Percentiles rank a stretch among this genome's conserved stretches.
phyloP scores from a whole-genome alignment of 2,329 filamentous ascomycete genomes.

The Reticulascus tulasneorum region DNA sequence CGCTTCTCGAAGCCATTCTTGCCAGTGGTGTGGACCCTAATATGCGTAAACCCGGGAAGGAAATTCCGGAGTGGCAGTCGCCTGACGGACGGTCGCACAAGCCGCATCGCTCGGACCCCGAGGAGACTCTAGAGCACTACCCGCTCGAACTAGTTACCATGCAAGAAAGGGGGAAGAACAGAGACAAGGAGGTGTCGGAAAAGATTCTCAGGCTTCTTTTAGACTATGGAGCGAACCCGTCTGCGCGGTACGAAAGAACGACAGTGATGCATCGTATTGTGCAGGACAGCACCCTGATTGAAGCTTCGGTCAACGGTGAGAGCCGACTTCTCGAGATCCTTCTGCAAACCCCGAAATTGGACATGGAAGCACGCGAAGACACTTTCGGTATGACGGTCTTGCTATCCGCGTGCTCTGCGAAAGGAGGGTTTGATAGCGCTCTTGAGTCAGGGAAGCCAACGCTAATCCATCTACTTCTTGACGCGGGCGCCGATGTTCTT shows the following conservation, averaged over 20 bases:
- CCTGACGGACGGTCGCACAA: neutral
- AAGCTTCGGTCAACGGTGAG: neutral
- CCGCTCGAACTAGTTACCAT: neutral
- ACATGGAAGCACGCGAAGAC: conserved; percentile 1
- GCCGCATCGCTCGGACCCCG: neutral
- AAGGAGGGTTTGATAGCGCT: neutral
- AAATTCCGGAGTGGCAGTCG: neutral
- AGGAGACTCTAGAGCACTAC: neutral
- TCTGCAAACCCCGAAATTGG: neutral
- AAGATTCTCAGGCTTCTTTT: neutral
- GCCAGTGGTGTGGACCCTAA: neutral
- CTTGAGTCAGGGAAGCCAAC: neutral
- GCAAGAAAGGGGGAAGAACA: neutral
- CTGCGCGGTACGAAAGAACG: neutral
- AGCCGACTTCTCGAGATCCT: neutral
- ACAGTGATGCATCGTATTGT: neutral
- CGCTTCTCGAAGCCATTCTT: neutral
- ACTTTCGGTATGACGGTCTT: conserved; percentile 1
- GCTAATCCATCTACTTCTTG: neutral
- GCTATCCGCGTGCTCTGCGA: neutral
- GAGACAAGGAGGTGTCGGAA: neutral
- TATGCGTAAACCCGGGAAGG: neutral
- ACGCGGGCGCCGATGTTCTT: neutral
- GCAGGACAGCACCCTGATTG: neutral
- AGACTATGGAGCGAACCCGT: neutral